Conservation (phyloP, 1,284 basidiomycete genomes). For the Naganishia albida region DNA sequence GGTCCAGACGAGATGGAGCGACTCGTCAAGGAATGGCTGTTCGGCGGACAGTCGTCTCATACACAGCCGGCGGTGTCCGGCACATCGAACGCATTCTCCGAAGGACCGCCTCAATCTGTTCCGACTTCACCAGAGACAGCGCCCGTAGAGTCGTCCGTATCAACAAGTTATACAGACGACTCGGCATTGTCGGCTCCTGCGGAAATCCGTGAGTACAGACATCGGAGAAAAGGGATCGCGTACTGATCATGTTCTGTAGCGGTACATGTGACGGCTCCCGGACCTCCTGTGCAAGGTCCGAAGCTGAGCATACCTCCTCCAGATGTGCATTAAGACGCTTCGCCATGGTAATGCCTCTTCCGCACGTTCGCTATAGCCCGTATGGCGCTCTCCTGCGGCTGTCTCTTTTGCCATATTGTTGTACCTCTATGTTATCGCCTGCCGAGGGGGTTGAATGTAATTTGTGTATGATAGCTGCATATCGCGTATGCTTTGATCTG, state of each 20-base stretch:
- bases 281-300: slow-evolving; percentile 48
- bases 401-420: too few relatives aligned
- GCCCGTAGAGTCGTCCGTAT: not conserved
- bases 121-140: not conserved
- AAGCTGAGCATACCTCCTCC: slow-evolving; percentile 34
- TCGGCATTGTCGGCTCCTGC: slow-evolving; percentile 1
- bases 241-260: slow-evolving; percentile 35
- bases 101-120: not conserved
- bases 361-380: too few relatives aligned
- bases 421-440: too few relatives aligned
- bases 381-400: too few relatives aligned
- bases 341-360: not conserved
- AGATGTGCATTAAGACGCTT: not conserved
- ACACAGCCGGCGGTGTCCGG: slow-evolving; percentile 33
- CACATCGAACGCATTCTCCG: slow-evolving; percentile 35
- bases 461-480: too few relatives aligned
- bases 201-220: slow-evolving; percentile 12
- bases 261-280: slow-evolving; percentile 44
- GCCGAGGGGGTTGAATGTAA: too few relatives aligned
- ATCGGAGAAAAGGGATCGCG: not conserved
- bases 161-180: not conserved
- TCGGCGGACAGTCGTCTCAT: slow-evolving; percentile 51
- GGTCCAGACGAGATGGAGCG: slow-evolving; percentile 66
- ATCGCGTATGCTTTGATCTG: too few relatives aligned
- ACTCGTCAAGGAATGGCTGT: slow-evolving; percentile 66